Percentiles rank a stretch among this genome's conserved stretches.
These are phyloP conservation scores for Sparassis latifolia DNA, from an alignment of 1,284 basidiomycete genomes.

Conservation along the genomic window DNA sequence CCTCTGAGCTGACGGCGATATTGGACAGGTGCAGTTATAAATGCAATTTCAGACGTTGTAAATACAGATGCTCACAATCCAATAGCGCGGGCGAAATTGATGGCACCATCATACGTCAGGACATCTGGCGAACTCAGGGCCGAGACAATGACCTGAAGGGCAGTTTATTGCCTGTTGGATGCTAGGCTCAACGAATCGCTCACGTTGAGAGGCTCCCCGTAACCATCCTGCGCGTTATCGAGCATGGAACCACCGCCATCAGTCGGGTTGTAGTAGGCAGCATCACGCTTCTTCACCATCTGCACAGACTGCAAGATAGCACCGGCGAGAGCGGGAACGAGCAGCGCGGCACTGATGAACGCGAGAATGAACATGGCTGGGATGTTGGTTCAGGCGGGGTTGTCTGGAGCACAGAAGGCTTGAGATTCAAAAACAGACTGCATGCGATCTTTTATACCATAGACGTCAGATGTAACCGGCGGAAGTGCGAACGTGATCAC, in stretches of 20 bases:
- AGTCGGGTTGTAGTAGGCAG: constrained; percentile 39
- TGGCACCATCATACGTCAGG: constrained; percentile 57
- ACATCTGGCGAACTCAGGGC: constrained; percentile 61
- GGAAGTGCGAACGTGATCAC: not conserved
- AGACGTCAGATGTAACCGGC: not conserved
- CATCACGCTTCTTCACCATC: constrained; percentile 3
- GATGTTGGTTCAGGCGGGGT: not conserved
- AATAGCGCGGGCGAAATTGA: constrained; percentile 52
- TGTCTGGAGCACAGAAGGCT: not conserved
- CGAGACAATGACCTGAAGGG: constrained; percentile 50
- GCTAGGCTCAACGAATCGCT: constrained; percentile 16
- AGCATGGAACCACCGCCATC: constrained; percentile 48
- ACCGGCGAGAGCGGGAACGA: not conserved
- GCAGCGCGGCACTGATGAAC: not conserved
- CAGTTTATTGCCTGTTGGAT: constrained; percentile 22
- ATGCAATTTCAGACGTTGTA: not conserved
- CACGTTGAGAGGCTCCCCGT: constrained; percentile 69
- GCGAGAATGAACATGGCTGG: constrained; percentile 1
- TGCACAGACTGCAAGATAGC: not conserved
- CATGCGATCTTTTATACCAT: not conserved
- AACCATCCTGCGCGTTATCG: constrained; percentile 35
- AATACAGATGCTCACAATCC: constrained; percentile 48
- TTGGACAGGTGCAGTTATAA: not conserved
- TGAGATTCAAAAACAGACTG: not conserved
- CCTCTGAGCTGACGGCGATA: constrained; percentile 44